Percentiles rank a stretch among this genome's conserved stretches.
phyloP scores from a whole-genome alignment of 2,329 filamentous ascomycete species.

The Nothomitra cinnamomea region DNA sequence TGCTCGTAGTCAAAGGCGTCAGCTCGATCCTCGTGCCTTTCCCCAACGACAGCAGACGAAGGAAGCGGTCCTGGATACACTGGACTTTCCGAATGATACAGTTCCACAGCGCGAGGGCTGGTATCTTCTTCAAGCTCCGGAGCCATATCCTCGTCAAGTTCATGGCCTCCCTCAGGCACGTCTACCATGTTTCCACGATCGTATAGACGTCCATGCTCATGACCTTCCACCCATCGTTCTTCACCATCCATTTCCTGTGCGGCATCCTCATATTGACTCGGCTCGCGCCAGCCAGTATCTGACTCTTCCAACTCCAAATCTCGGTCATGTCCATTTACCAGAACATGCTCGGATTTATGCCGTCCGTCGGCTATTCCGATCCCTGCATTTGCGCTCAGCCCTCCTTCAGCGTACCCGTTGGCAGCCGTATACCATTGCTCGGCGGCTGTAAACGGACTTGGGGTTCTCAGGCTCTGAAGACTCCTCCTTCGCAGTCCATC shows the following conservation, averaged over 20 bases:
- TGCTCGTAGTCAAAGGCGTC: slow-evolving; percentile 95
- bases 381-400: slow-evolving; percentile 14
- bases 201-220: not conserved
- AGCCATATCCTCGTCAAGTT: not conserved
- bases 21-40: slow-evolving; percentile 74
- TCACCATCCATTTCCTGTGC: not conserved
- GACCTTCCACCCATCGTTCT: not conserved
- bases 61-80: slow-evolving; percentile 11
- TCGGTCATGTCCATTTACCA: not conserved
- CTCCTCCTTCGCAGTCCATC: slow-evolving; percentile 66
- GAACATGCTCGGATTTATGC: not conserved
- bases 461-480: slow-evolving; percentile 54
- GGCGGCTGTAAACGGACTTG: slow-evolving; percentile 64
- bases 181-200: not conserved
- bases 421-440: slow-evolving; percentile 36
- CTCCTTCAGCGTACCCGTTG: slow-evolving; percentile 17
- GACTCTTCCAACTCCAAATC: not conserved
- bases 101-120: not conserved
- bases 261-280: not conserved
- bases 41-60: slow-evolving; percentile 28
- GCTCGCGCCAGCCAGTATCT: not conserved
- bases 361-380: slow-evolving; percentile 7
- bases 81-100: not conserved
- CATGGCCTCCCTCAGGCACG: not conserved
- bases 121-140: not conserved